phyloP scores from a whole-genome alignment of 169 alveolate genomes.

The Babesia bigemina region DNA sequence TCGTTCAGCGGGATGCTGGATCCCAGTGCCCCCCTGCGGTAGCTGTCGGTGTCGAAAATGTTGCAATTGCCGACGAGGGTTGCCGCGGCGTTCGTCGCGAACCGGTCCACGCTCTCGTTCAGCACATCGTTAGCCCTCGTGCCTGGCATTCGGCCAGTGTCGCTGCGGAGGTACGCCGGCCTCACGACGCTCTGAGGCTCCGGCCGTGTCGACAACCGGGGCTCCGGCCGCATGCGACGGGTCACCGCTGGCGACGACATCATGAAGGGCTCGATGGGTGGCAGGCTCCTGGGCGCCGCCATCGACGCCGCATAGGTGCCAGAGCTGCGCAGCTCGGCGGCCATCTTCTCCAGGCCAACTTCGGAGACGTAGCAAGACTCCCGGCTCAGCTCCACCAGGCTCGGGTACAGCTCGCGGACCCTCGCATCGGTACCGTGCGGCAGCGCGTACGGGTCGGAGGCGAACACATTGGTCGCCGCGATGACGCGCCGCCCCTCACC shows the following conservation, averaged over 20 bases:
- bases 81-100: background rate
- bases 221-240: background rate
- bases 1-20: background rate
- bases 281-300: background rate
- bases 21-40: background rate
- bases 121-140: background rate
- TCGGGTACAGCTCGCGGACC: conserved; percentile 49
- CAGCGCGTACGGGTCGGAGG: conserved; percentile 34
- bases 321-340: conserved; percentile 12
- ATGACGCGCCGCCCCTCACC: conserved; percentile 45
- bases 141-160: background rate
- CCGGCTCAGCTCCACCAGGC: conserved; percentile 23
- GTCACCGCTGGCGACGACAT: conserved; percentile 5
- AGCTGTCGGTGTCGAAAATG: conserved; percentile 11
- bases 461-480: conserved; percentile 38
- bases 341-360: conserved; percentile 44
- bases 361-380: conserved; percentile 51
- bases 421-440: conserved; percentile 42
- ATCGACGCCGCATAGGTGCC: background rate
- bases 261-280: background rate
- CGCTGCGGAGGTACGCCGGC: conserved; percentile 2
- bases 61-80: background rate
- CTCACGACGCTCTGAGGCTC: background rate
- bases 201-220: background rate
- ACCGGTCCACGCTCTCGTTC: conserved; percentile 9